Conservation (phyloP, 2,329 filamentous ascomycete genomes). For the Rutstroemia sp. region DNA sequence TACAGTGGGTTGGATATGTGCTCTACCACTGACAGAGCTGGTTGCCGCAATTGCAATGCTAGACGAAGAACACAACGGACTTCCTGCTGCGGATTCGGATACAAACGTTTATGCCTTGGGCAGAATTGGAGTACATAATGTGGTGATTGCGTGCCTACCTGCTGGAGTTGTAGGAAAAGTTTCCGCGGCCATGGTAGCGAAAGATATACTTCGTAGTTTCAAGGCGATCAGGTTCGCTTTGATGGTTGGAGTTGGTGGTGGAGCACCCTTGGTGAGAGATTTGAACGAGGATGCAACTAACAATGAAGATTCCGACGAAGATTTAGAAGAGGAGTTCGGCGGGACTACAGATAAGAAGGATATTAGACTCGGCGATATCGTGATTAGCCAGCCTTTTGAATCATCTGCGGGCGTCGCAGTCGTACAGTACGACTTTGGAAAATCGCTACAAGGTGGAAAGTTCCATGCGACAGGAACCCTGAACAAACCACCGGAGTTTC, state of each 20-base stretch:
- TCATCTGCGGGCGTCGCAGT: constrained; percentile 12
- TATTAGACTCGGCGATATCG: constrained; percentile 15
- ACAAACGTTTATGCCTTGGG: constrained; percentile 17
- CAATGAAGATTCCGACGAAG: not conserved
- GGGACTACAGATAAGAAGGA: constrained; percentile 11
- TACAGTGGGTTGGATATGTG: constrained; percentile 20
- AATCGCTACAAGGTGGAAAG: constrained; percentile 3
- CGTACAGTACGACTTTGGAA: constrained; percentile 24
- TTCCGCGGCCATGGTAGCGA: constrained; percentile 28
- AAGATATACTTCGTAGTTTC: constrained; percentile 24
- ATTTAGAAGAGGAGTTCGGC: not conserved
- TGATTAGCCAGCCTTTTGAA: constrained; percentile 8
- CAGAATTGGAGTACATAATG: constrained; percentile 14
- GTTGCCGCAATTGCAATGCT: constrained; percentile 14
- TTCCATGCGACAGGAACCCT: not conserved
- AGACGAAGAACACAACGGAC: constrained; percentile 14
- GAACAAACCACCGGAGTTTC: not conserved
- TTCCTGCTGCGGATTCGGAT: constrained; percentile 9
- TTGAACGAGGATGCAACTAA: constrained; percentile 6
- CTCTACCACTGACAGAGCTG: constrained; percentile 14
- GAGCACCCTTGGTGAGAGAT: constrained; percentile 14
- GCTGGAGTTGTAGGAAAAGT: constrained; percentile 25
- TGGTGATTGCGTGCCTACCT: constrained; percentile 19
- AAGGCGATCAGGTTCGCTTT: constrained; percentile 32
- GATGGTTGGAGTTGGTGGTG: constrained; percentile 37